A percentile compares a stretch with the other conserved stretches of the same genome.
phyloP scores from a whole-genome alignment of 2,329 filamentous ascomycete species.

The Aspergillus hortae region DNA sequence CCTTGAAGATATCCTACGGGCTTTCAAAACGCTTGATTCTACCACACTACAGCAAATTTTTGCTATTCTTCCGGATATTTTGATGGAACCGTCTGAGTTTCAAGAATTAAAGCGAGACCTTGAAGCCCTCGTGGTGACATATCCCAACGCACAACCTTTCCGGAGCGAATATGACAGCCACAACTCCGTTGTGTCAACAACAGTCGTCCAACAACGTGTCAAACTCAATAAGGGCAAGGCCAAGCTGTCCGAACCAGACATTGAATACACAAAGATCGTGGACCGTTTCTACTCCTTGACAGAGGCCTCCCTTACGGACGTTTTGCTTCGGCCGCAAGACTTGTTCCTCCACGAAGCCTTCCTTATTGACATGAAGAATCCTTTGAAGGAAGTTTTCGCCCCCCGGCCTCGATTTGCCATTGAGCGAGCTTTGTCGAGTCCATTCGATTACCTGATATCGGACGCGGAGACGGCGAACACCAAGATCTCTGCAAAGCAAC shows the following conservation, averaged over 20 bases:
- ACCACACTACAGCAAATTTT: slow-evolving; percentile 45
- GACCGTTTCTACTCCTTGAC: slow-evolving; percentile 46
- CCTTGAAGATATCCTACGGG: slow-evolving; percentile 51
- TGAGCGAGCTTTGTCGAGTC: slow-evolving; percentile 57
- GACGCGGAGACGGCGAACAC: slow-evolving; percentile 33
- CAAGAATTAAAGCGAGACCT: slow-evolving; percentile 46
- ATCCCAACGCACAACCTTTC: slow-evolving; percentile 51
- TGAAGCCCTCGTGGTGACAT: slow-evolving; percentile 44
- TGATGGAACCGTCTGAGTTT: slow-evolving; percentile 35
- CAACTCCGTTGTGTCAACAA: slow-evolving; percentile 53
- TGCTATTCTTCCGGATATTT: slow-evolving; percentile 29
- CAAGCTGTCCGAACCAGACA: slow-evolving; percentile 51
- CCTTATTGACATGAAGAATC: slow-evolving; percentile 56
- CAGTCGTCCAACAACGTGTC: slow-evolving; percentile 58
- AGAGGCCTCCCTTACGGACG: slow-evolving; percentile 43
- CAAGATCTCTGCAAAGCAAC: slow-evolving; percentile 50
- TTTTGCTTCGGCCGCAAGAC: slow-evolving; percentile 48
- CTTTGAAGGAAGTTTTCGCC: slow-evolving; percentile 55
- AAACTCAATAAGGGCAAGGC: slow-evolving; percentile 56
- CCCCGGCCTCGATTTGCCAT: slow-evolving; percentile 57
- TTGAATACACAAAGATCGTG: slow-evolving; percentile 54
- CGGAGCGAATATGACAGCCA: slow-evolving; percentile 73
- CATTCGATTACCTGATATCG: slow-evolving; percentile 60
- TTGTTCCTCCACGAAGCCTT: slow-evolving; percentile 57
- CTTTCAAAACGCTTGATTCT: slow-evolving; percentile 52